Conservation (phyloP, 257 asterid genomes). For the Thymus mandschuricus region DNA sequence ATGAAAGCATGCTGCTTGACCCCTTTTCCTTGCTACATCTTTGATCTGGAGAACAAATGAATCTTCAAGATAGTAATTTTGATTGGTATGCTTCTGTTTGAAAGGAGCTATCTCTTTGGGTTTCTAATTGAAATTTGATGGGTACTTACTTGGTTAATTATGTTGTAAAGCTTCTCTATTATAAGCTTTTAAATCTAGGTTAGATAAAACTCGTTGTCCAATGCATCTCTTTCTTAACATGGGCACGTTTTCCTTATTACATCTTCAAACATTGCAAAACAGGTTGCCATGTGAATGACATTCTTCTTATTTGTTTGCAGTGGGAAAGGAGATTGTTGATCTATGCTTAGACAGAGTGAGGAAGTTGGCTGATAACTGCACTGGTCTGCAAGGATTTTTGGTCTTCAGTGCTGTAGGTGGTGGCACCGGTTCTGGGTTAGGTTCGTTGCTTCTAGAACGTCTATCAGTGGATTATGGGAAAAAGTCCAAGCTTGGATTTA, state of each 20-base stretch:
- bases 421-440: conserved; percentile 90
- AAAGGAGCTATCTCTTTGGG: neutral
- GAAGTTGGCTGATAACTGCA: conserved; percentile 94
- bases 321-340: conserved; percentile 88
- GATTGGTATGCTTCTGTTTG: too few relatives aligned
- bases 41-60: neutral
- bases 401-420: conserved; percentile 90
- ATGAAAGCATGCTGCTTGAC: neutral
- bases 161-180: neutral
- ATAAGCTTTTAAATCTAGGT: neutral
- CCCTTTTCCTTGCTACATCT: neutral
- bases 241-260: neutral
- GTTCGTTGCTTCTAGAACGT: conserved; percentile 75
- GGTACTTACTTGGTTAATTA: neutral
- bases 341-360: conserved; percentile 83
- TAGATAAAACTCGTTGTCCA: neutral
- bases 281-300: conserved; percentile 3
- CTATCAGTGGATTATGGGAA: conserved; percentile 81
- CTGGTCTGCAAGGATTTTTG: conserved; percentile 90
- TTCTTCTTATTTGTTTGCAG: conserved; percentile 41
- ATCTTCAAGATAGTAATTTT: neutral
- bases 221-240: too few relatives aligned
- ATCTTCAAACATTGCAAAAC: neutral
- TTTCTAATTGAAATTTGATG: too few relatives aligned
- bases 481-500: conserved; percentile 83